Evolutionary conservation across 768 basidiomycete species (phyloP).

Genomic region (Mycena vitilis): DNA sequence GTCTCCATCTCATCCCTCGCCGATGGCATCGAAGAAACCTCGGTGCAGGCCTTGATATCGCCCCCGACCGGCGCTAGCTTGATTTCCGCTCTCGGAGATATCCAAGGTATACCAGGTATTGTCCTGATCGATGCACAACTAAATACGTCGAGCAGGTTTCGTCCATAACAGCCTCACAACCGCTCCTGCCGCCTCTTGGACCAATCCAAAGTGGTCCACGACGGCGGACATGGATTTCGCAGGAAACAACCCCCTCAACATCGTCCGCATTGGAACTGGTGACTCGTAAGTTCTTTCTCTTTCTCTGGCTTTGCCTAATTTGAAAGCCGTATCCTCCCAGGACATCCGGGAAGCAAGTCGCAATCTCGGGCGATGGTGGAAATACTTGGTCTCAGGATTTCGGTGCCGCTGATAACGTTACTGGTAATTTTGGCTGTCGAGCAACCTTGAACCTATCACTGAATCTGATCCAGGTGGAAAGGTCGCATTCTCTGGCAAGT

Average conservation of each 20-base stretch:
- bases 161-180: constrained; percentile 50
- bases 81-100: constrained; percentile 61
- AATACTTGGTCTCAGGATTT: constrained; percentile 58
- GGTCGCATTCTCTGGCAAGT: constrained; percentile 29
- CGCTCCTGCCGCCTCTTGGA: constrained; percentile 46
- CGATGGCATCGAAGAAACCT: constrained; percentile 74
- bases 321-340: constrained; percentile 36
- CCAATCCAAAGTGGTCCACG: constrained; percentile 51
- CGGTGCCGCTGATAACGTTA: constrained; percentile 63
- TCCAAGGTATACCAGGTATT: constrained; percentile 35
- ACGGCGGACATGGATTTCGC: constrained; percentile 56
- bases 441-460: background rate
- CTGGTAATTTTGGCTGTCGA: constrained; percentile 29
- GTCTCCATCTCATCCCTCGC: constrained; percentile 70
- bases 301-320: background rate
- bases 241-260: constrained; percentile 51
- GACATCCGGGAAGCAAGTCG: constrained; percentile 64
- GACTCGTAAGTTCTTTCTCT: constrained; percentile 47
- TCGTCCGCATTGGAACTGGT: constrained; percentile 61
- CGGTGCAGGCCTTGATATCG: constrained; percentile 68
- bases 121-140: background rate
- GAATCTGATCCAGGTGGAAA: constrained; percentile 41
- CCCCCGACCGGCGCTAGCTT: constrained; percentile 62
- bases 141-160: constrained; percentile 39
- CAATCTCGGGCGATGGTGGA: constrained; percentile 66